Evolutionary conservation across 768 basidiomycete species (phyloP).

Genomic region (Boletus vinaceobasis): DNA sequence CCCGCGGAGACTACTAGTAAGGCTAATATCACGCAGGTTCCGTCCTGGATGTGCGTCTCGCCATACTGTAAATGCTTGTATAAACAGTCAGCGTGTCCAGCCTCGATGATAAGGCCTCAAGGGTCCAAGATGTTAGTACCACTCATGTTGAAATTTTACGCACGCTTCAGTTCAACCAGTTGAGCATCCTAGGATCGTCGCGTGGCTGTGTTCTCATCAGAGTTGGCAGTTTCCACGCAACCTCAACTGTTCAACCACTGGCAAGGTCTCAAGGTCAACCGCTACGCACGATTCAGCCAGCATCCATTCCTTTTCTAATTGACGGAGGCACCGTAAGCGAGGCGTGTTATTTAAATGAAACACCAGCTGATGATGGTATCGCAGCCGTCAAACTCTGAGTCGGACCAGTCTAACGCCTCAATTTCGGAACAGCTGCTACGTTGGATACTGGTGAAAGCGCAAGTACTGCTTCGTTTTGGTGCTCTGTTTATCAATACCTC

Average conservation of each 20-base stretch:
- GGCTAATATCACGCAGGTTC: too few species aligned
- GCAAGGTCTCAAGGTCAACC: neutral
- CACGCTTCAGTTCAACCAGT: too few species aligned
- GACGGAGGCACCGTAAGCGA: neutral
- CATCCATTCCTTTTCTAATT: neutral
- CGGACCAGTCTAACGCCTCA: constrained; percentile 8
- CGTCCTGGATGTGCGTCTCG: too few species aligned
- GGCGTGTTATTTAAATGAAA: neutral
- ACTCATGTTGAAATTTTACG: too few species aligned
- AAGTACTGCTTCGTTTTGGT: neutral
- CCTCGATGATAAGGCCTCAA: too few species aligned
- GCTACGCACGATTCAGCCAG: neutral
- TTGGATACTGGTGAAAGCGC: neutral
- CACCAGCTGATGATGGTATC: constrained; percentile 2
- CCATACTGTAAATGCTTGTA: too few species aligned
- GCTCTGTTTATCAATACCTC: neutral
- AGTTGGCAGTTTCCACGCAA: neutral
- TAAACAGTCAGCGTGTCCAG: too few species aligned
- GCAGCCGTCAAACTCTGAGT: constrained; percentile 5
- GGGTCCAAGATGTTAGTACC: too few species aligned
- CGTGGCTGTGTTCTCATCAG: constrained; percentile 9
- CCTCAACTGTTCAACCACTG: neutral
- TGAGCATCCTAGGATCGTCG: too few species aligned
- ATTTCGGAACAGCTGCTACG: neutral
- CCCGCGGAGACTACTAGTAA: too few species aligned